Evolutionary conservation across 768 basidiomycete genomes (phyloP), one percentile per base, ranked within the genome.

Genomic region (Heimioporus sp.): DNA sequence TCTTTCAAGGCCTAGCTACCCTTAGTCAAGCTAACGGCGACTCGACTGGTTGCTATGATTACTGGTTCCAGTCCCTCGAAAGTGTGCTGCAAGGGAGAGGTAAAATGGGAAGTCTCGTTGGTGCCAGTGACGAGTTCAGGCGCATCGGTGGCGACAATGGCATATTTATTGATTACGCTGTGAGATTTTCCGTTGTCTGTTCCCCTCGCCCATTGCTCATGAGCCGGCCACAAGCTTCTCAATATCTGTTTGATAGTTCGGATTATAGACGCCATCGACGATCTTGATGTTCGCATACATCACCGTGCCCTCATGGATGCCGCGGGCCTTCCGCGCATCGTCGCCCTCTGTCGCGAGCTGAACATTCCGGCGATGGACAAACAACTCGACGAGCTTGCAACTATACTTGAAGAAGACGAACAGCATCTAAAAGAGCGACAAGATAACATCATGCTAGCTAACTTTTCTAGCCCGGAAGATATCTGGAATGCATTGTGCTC

Each of bases 41-140:
- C 47, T 80, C 76, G 13, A 75, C 76, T 19, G 80, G 81, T 31
- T 80, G 75, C 48, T 98, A 92, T 66, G 85, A 85, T 55, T 93
- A 83, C 60, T 98, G 93, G 95, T 90, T 98, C 65, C 86, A 84
- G 59, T 86, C 85, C 0, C 73, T 96, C 56, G 88, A 92, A 58
- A 71, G 73, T 24, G 82, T 82, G 3, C 76, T 98, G 16, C 79
- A 83, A 43, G 95, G 94, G 3, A 76, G 93, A 50, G 96, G 96
- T 1, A 88, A 86, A 67, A 94, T 98, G 92, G 96, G 96, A 1
- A 97, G 90, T 65, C 69, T 90, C 37, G 96, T 99, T 9, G 97
- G 97, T 0, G 92, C 93, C 20, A 96, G 94, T 60, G 91, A 95
- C 13, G 94, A 98, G 59, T 81, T 95, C 49, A 80, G 80, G 68